Conservation (phyloP, 2,329 filamentous ascomycete species). For the Amauroascus niger region DNA sequence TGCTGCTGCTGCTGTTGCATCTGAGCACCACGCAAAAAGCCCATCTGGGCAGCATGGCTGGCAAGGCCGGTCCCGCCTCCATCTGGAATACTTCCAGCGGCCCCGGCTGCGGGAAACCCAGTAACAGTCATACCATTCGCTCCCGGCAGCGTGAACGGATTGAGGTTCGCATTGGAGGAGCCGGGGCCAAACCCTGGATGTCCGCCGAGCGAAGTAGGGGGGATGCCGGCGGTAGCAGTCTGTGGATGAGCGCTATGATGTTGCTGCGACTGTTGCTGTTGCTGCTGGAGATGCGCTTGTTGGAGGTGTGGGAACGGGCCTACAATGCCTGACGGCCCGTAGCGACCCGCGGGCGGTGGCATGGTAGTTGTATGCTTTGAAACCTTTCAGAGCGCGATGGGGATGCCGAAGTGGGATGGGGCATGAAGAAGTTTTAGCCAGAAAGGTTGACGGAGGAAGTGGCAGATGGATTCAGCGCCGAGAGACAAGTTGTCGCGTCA, state of each 20-base stretch:
- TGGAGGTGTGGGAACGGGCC: conserved; percentile 52
- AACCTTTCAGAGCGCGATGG: conserved; percentile 16
- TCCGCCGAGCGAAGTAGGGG: conserved; percentile 50
- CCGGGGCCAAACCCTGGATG: conserved; percentile 58
- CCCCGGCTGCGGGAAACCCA: conserved; percentile 45
- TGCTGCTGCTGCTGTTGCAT: conserved; percentile 53
- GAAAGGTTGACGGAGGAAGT: conserved; percentile 14
- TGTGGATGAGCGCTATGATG: conserved; percentile 35
- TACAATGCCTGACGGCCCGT: conserved; percentile 48
- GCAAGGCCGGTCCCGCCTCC: conserved; percentile 60
- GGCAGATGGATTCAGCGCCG: not conserved
- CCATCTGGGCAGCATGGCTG: conserved; percentile 78
- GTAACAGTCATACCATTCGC: conserved; percentile 50
- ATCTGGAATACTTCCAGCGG: conserved; percentile 43
- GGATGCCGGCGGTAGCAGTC: conserved; percentile 40
- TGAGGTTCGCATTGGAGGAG: conserved; percentile 57
- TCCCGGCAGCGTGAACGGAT: conserved; percentile 51
- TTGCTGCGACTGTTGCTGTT: conserved; percentile 42
- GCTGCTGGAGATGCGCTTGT: conserved; percentile 37
- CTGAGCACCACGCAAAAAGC: conserved; percentile 66
- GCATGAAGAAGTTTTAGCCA: conserved; percentile 18
- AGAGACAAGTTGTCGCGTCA: not conserved
- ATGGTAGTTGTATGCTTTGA: conserved; percentile 32
- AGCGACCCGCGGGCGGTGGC: conserved; percentile 51
- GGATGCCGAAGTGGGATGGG: conserved; percentile 13